Evolutionary conservation across 2,329 filamentous ascomycete genomes (phyloP).

Genomic region (Fusarium annulatum): DNA sequence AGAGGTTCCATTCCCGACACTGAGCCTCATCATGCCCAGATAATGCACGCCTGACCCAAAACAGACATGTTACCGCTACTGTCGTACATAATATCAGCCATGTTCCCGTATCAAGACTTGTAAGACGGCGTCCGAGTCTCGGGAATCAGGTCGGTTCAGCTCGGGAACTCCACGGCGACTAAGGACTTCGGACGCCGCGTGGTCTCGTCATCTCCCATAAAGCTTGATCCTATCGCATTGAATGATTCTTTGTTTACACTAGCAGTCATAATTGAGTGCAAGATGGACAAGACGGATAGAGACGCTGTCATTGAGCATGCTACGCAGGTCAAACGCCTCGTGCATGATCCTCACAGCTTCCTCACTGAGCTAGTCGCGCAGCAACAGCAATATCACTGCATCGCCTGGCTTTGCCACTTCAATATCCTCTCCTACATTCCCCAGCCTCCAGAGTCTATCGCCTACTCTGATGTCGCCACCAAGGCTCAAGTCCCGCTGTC

Average conservation of each 20-base stretch:
- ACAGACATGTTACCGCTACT: background rate
- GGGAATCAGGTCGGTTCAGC: slow-evolving; percentile 1
- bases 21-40: slow-evolving; percentile 9
- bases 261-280: rapidly evolving
- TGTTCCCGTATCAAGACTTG: background rate
- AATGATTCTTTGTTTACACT: background rate
- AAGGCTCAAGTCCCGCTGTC: slow-evolving; percentile 16
- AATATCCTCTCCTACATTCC: slow-evolving; percentile 20
- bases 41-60: background rate
- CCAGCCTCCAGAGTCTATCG: background rate
- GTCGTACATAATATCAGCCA: background rate
- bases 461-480: slow-evolving; percentile 20
- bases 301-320: slow-evolving; percentile 29
- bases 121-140: slow-evolving; percentile 21
- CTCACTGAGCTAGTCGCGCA: slow-evolving; percentile 29
- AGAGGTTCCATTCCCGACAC: background rate
- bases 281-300: slow-evolving; percentile 28
- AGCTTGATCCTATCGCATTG: background rate
- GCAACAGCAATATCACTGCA: slow-evolving; percentile 33
- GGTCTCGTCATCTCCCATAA: background rate
- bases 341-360: slow-evolving; percentile 33
- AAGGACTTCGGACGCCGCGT: slow-evolving; percentile 20
- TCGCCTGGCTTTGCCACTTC: slow-evolving; percentile 31
- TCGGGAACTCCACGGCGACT: slow-evolving; percentile 21
- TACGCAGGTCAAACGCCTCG: slow-evolving; percentile 20